These are phyloP conservation scores for Millerozyma acaciae DNA, from an alignment of 805 yeast genomes.

Conservation along the genomic window DNA sequence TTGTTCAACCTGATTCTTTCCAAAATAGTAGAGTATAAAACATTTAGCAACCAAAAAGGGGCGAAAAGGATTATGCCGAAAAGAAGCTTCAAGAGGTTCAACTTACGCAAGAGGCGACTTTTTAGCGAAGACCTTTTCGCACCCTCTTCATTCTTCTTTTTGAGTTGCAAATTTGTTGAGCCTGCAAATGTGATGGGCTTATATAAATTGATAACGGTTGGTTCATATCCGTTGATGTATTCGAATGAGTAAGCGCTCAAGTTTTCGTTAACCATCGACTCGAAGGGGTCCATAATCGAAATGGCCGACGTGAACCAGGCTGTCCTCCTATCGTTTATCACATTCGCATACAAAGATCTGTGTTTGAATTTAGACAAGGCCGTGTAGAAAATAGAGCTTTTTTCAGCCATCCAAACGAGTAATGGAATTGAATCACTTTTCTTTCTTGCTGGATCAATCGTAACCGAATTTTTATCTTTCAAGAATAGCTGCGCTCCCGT, in stretches of 20 bases:
- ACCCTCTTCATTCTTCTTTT: slow-evolving; percentile 4
- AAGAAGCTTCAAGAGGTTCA: slow-evolving; percentile 47
- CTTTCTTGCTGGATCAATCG: slow-evolving; percentile 2
- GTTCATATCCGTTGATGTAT: slow-evolving; percentile 51
- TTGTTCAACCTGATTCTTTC: slow-evolving; percentile 31
- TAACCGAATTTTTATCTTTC: slow-evolving; percentile 26
- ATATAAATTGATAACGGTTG: slow-evolving; percentile 51
- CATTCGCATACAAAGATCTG: slow-evolving; percentile 65
- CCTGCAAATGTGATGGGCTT: slow-evolving; percentile 33
- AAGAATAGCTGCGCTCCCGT: slow-evolving; percentile 75
- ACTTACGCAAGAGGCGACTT: slow-evolving; percentile 34
- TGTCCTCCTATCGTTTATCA: slow-evolving; percentile 75
- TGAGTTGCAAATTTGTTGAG: slow-evolving; percentile 6
- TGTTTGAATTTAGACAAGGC: slow-evolving; percentile 53
- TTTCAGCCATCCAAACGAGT: slow-evolving; percentile 61
- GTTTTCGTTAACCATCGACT: slow-evolving; percentile 42
- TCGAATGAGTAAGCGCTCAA: slow-evolving; percentile 37
- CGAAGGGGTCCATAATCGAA: slow-evolving; percentile 57
- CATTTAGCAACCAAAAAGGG: slow-evolving; percentile 64
- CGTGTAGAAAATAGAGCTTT: slow-evolving; percentile 54
- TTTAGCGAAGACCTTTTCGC: background rate
- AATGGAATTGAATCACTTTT: slow-evolving; percentile 46
- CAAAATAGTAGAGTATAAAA: slow-evolving; percentile 39
- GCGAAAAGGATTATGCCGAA: slow-evolving; percentile 47
- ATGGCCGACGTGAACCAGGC: slow-evolving; percentile 83